Conservation (phyloP, 176 grass and related monocot genomes). For the Melocanna baccifera region DNA sequence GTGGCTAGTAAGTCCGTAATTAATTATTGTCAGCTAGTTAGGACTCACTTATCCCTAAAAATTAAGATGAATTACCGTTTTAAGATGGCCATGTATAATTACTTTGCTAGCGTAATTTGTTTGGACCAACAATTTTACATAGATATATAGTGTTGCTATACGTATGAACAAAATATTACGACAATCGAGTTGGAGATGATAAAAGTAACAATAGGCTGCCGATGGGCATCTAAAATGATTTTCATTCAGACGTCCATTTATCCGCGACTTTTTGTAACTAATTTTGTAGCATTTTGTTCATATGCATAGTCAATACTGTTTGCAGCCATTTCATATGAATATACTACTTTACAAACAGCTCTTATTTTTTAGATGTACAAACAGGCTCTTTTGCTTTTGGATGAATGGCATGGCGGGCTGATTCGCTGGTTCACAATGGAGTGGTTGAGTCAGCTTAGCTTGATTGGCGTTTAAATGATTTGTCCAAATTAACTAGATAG, state of each 20-base stretch:
- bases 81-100: not conserved
- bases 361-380: not conserved
- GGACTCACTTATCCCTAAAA: too few species aligned
- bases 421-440: not conserved
- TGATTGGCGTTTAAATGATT: not conserved
- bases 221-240: too few species aligned
- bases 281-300: too few species aligned
- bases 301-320: too few species aligned
- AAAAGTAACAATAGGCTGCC: too few species aligned
- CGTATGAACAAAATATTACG: too few species aligned
- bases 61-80: not conserved
- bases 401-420: not conserved
- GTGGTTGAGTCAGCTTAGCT: too few species aligned
- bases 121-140: not conserved
- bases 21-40: not conserved
- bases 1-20: conserved; percentile 51
- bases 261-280: too few species aligned
- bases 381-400: not conserved
- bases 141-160: too few species aligned
- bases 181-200: too few species aligned
- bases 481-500: not conserved
- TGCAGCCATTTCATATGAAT: not conserved
- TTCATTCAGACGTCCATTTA: too few species aligned
- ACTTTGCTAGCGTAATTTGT: not conserved
- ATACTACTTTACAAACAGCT: not conserved